phyloP scores from a whole-genome alignment of 495 filamentous ascomycete species.

The Pseudoneurospora amorphoporcata region DNA sequence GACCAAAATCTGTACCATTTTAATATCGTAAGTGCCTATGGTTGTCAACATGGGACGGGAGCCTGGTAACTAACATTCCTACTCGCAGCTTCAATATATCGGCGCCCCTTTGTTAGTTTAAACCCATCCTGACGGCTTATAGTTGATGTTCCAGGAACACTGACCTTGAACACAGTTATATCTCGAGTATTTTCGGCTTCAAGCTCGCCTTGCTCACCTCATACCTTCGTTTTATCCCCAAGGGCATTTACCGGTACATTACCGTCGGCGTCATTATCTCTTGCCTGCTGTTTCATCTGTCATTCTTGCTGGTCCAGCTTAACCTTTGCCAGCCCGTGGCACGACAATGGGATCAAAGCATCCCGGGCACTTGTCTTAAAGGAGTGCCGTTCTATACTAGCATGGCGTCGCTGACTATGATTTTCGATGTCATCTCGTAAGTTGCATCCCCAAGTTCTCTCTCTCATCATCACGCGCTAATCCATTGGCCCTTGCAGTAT shows the following conservation, averaged over 20 bases:
- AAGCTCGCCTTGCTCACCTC: slow-evolving; percentile 41
- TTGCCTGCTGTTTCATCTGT: slow-evolving; percentile 22
- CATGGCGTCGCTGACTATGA: slow-evolving; percentile 32
- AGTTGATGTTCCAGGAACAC: background rate
- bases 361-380: slow-evolving; percentile 33
- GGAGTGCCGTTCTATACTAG: slow-evolving; percentile 33
- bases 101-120: slow-evolving; percentile 30
- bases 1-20: slow-evolving; percentile 26
- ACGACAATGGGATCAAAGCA: slow-evolving; percentile 34
- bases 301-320: slow-evolving; percentile 29
- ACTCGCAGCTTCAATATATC: slow-evolving; percentile 26
- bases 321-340: slow-evolving; percentile 37
- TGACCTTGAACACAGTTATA: slow-evolving; percentile 22
- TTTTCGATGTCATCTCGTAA: slow-evolving; percentile 39
- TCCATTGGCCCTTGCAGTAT: slow-evolving; percentile 20
- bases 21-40: slow-evolving; percentile 20
- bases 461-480: background rate
- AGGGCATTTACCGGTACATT: slow-evolving; percentile 26
- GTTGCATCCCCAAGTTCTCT: slow-evolving; percentile 1
- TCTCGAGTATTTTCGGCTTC: slow-evolving; percentile 39
- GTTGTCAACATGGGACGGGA: background rate
- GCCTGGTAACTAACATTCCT: slow-evolving; percentile 1
- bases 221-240: slow-evolving; percentile 40
- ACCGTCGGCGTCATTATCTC: slow-evolving; percentile 26
- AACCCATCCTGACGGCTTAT: background rate